These are phyloP conservation scores for Sarocladium oryzae DNA, from an alignment of 2,329 filamentous ascomycete genomes.

Conservation along the genomic window DNA sequence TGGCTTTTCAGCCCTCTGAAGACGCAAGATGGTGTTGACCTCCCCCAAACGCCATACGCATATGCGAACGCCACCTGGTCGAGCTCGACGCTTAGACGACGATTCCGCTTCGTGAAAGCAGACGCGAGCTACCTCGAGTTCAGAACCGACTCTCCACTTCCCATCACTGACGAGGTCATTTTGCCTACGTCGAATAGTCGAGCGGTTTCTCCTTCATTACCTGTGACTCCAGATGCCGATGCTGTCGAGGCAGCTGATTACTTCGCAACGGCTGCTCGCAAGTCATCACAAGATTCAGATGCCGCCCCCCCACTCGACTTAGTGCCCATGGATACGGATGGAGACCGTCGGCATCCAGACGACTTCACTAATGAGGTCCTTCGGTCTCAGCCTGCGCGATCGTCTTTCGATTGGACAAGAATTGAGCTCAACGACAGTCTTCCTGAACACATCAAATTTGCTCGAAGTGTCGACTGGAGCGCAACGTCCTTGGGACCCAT, in stretches of 20 bases:
- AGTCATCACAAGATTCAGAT: conserved; percentile 12
- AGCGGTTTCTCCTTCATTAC: conserved; percentile 30
- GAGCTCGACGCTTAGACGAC: conserved; percentile 60
- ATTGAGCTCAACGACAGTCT: conserved; percentile 57
- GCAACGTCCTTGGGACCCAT: conserved; percentile 69
- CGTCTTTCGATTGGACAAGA: conserved; percentile 77
- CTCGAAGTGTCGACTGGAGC: conserved; percentile 66
- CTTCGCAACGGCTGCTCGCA: conserved; percentile 29
- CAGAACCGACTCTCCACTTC: conserved; percentile 33
- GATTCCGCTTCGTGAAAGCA: conserved; percentile 63
- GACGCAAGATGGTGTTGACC: conserved; percentile 45
- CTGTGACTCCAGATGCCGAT: conserved; percentile 26
- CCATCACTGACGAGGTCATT: conserved; percentile 28
- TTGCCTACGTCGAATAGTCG: conserved; percentile 25
- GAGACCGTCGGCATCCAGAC: conserved; percentile 28
- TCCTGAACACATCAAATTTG: conserved; percentile 66
- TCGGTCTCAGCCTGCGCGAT: conserved; percentile 27
- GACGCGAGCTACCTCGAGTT: conserved; percentile 27
- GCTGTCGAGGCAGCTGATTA: conserved; percentile 31
- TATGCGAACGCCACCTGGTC: conserved; percentile 66
- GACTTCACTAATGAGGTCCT: conserved; percentile 36
- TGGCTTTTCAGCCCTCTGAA: conserved; percentile 58
- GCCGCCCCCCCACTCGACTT: conserved; percentile 10
- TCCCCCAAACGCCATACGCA: conserved; percentile 45
- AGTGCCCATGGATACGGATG: conserved; percentile 21